Base-by-base conservation (phyloP, 1,284 basidiomycete genomes). In the Entoloma clypeatum region DNA sequence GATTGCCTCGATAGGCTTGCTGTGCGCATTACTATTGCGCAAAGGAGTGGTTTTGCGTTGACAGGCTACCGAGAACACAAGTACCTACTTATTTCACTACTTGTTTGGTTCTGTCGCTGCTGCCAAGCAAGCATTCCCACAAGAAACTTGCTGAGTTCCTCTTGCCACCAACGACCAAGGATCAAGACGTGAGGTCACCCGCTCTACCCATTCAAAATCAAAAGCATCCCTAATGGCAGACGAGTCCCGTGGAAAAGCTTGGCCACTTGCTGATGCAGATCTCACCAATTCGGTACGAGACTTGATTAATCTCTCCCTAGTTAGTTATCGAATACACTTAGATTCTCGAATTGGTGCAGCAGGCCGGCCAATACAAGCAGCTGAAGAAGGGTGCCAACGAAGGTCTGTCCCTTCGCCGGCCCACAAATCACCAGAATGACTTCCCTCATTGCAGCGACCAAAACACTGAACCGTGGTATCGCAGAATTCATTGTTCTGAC, bases 341-440 rank as follows among this genome's bases (percentile, higher is more conserved):
- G 91, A 92, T 94, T 58, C 74, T 95, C 44, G 92, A 94, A 56
- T 73, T 94, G 44, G 82, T 92, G 25, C 87, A 92, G 68, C 88
- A 93, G 68, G 90, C 90, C 34, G 75, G 80, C 25, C 86, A 92
- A 64, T 95, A 94, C 74, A 94, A 95, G 70, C 92, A 97, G 69
- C 73, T 99, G 40, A 99, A 98, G 75, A 99, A 99, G 75, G 95
- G 95, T 51, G 92, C 92, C 29, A 96, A 96, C 64, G 92, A 96
- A 77, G 86, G 88, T 87, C 36, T 25, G 73, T 45, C n/a, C 9
- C 21, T 25, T 18, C 21, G 7, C 21, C 24, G 17, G 21, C 5
- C 6, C 34, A 22, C 8, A 28, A 24, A 6, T 14, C 7, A 1
- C 19, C 13, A 23, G 16, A 35, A 29, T 23, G 22, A 10, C 16